A percentile compares a stretch with the other conserved stretches of the same genome.
Evolutionary conservation across 2,329 filamentous ascomycete species (phyloP).

Genomic region (Bimuria novae-zelandiae): DNA sequence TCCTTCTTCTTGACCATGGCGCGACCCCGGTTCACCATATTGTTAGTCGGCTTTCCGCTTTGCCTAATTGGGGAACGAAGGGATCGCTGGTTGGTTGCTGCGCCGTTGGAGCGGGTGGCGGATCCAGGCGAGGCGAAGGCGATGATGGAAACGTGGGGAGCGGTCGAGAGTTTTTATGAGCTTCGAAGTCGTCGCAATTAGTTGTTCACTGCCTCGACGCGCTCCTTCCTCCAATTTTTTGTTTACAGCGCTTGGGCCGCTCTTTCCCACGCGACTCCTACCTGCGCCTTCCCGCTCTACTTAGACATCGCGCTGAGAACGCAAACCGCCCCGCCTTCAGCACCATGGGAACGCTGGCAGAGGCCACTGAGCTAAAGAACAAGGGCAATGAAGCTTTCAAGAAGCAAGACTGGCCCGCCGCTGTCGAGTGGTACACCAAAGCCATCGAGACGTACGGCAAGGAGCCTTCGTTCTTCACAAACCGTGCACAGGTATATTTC

Average conservation of each 20-base stretch:
- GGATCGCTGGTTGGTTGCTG: conserved; percentile 22
- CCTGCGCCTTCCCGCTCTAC: conserved; percentile 23
- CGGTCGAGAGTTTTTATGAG: conserved; percentile 6
- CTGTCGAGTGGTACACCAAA: conserved; percentile 82
- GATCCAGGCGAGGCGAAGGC: conserved; percentile 26
- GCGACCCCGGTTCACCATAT: conserved; percentile 26
- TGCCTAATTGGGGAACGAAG: conserved; percentile 14
- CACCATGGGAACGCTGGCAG: conserved; percentile 57
- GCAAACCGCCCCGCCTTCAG: conserved; percentile 18
- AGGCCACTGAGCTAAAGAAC: conserved; percentile 85
- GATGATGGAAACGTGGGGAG: conserved; percentile 25
- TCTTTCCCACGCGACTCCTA: conserved; percentile 7
- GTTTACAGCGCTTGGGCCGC: not conserved
- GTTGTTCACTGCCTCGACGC: not conserved
- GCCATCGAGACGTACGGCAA: conserved; percentile 83
- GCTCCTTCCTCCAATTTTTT: not conserved
- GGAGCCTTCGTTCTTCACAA: conserved; percentile 90
- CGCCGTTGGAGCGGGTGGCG: conserved; percentile 24
- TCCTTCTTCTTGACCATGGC: conserved; percentile 28
- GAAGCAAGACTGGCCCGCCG: conserved; percentile 80
- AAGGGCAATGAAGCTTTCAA: conserved; percentile 93
- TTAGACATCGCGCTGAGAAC: conserved; percentile 13
- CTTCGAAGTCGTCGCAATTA: not conserved
- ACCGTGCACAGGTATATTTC: conserved; percentile 79
- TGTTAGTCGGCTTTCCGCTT: conserved; percentile 1